A percentile compares a stretch with the other conserved stretches of the same genome.
phyloP scores from a whole-genome alignment of 345 rosid genomes.

The Eucalyptus cladocalyx region DNA sequence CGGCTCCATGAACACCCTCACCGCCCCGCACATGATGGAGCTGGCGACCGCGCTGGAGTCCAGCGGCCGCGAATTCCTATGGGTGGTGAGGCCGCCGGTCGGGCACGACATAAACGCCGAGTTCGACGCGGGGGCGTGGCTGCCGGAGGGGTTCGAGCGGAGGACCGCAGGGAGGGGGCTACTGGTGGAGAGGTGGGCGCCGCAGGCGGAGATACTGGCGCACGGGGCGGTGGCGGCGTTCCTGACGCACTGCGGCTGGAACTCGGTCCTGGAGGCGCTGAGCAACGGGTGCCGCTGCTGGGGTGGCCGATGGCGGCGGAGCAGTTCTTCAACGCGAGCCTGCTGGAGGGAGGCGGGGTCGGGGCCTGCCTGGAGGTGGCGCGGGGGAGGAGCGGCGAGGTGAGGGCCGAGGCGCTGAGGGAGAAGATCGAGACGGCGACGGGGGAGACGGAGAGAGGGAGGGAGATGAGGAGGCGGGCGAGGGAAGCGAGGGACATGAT shows the following conservation, averaged over 20 bases:
- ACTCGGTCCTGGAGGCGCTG: slow-evolving; percentile 58
- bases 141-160: slow-evolving; percentile 45
- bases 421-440: slow-evolving; percentile 37
- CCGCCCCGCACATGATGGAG: slow-evolving; percentile 41
- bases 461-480: slow-evolving; percentile 33
- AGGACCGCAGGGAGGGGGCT: slow-evolving; percentile 34
- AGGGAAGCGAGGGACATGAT: slow-evolving; percentile 14
- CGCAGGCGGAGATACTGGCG: slow-evolving; percentile 49
- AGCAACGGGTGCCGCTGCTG: slow-evolving; percentile 53
- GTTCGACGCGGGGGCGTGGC: slow-evolving; percentile 27
- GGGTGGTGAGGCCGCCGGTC: slow-evolving; percentile 72
- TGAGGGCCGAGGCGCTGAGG: slow-evolving; percentile 21
- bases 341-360: slow-evolving; percentile 30
- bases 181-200: slow-evolving; percentile 53
- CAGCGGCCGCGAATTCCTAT: slow-evolving; percentile 43
- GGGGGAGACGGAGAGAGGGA: slow-evolving; percentile 32
- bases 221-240: slow-evolving; percentile 46
- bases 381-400: slow-evolving; percentile 44
- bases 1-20: slow-evolving; percentile 57
- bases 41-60: slow-evolving; percentile 49
- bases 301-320: slow-evolving; percentile 83
- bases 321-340: slow-evolving; percentile 58
- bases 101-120: slow-evolving; percentile 40
- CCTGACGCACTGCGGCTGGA: slow-evolving; percentile 83
- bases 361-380: slow-evolving; percentile 58